Conservation (phyloP, 2,329 filamentous ascomycete genomes). For the Xylaria sp. region DNA sequence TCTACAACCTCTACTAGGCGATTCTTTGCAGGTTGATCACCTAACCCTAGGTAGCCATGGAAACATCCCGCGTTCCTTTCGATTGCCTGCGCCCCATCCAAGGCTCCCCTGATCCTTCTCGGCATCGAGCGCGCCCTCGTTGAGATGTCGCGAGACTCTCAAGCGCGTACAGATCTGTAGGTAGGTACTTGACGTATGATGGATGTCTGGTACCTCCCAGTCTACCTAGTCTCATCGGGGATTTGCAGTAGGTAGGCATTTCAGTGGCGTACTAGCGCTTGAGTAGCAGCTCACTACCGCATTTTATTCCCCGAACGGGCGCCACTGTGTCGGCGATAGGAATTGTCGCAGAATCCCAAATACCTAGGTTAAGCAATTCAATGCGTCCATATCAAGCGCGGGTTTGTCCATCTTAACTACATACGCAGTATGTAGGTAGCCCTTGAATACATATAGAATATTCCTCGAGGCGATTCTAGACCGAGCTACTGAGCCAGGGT, state of each 20-base stretch:
- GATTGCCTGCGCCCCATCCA: conserved; percentile 14
- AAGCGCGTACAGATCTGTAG: neutral
- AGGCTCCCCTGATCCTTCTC: neutral
- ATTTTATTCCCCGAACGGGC: conserved; percentile 5
- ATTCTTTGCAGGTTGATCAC: conserved; percentile 3
- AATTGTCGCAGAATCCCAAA: no score
- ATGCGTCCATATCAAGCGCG: no score
- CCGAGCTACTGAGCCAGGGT: neutral
- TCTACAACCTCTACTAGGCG: no score
- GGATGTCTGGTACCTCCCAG: no score
- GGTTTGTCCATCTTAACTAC: no score
- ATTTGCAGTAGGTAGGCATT: conserved; percentile 10
- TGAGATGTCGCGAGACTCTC: neutral
- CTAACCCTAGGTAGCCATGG: conserved; percentile 9
- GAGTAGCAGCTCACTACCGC: conserved; percentile 5
- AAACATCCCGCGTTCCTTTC: conserved; percentile 20
- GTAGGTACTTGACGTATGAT: neutral
- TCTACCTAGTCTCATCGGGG: neutral
- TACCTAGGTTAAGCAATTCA: no score
- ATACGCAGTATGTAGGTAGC: no score
- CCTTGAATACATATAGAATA: neutral
- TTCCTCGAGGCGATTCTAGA: neutral
- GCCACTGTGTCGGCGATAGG: neutral
- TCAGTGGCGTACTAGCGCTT: conserved; percentile 11
- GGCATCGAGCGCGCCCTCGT: neutral